Percentiles rank a stretch among this genome's conserved stretches.
Conservation (phyloP, 176 grass and related monocot genomes). For the Cenchrus purpureus region DNA sequence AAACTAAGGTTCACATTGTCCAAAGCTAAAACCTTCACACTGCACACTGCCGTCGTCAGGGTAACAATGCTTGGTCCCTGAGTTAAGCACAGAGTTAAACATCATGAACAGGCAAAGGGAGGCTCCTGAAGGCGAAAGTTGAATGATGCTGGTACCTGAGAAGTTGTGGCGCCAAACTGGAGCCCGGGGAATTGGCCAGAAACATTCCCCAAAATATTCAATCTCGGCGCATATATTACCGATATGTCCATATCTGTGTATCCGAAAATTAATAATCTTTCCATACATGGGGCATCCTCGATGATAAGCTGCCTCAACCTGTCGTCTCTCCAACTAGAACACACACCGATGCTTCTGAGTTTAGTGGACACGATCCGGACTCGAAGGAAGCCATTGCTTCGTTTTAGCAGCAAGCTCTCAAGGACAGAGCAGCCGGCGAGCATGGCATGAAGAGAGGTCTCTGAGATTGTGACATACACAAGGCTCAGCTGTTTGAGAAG, state of each 20-base stretch:
- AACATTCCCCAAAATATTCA: not conserved
- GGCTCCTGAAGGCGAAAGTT: no score
- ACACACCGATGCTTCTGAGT: not conserved
- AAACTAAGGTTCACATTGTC: no score
- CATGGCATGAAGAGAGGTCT: not conserved
- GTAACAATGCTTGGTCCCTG: no score
- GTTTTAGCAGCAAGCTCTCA: not conserved
- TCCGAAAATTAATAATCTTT: not conserved
- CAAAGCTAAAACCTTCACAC: no score
- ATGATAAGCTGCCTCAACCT: not conserved
- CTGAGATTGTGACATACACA: not conserved
- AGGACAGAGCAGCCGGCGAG: not conserved
- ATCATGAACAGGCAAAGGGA: no score
- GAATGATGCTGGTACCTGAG: no score
- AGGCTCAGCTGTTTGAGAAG: not conserved
- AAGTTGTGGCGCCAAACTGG: no score
- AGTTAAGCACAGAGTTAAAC: no score
- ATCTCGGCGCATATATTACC: not conserved
- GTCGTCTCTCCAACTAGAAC: no score
- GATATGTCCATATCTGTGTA: not conserved
- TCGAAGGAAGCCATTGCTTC: not conserved
- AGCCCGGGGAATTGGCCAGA: no score
- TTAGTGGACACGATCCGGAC: not conserved
- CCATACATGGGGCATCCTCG: not conserved
- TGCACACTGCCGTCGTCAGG: no score